Evolutionary conservation across 2,329 filamentous ascomycete species (phyloP), one percentile per base, ranked within the genome.

Genomic region (Pseudogymnoascus verrucosus): DNA sequence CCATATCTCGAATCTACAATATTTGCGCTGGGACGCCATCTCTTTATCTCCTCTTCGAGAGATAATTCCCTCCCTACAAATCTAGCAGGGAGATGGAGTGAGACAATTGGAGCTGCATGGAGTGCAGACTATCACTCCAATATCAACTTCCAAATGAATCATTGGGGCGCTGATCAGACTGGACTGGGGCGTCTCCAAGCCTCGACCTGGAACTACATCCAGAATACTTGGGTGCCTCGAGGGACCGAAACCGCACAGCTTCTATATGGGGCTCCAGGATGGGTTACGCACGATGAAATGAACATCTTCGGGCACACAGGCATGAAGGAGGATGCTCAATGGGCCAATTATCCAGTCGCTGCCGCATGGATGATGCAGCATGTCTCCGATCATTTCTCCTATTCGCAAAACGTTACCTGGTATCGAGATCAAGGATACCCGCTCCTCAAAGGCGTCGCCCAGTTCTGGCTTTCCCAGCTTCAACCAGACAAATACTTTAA

Each of bases 101-200:
- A 81, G 51, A 71, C 75, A 0, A 69, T 80, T 2, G 67, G 67
- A 0, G 74, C 77, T 3, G 77, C 78, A 0, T 84, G 84, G 84
- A 77, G 78, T 11, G 78, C 75, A 2, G 82, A 86, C 67, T 86
- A 84, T 63, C 82, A 84, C 62, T 75, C 78, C 40, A 82, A 86
- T 65, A 85, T 86, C 68, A 86, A 86, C 64, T 64, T 85, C 0
- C 81, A 86, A 66, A 86, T 85, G 84, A 86, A 85, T 64, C 79
- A 85, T 67, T 86, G 84, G 83, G 75, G 74, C 1, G 78, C 79
- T 2, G 81, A 84, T 36, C 77, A 82, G 62, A 83, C 81, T 0
- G 82, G 82, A 0, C 72, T 85, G 0, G 77, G 76, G 0, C 73
- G 72, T 1, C 75, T 82, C 0, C 77, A 81, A 57, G 69, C 72